Evolutionary conservation across 179 eudicot species (phyloP).

Genomic region (Spergularia azorica): DNA sequence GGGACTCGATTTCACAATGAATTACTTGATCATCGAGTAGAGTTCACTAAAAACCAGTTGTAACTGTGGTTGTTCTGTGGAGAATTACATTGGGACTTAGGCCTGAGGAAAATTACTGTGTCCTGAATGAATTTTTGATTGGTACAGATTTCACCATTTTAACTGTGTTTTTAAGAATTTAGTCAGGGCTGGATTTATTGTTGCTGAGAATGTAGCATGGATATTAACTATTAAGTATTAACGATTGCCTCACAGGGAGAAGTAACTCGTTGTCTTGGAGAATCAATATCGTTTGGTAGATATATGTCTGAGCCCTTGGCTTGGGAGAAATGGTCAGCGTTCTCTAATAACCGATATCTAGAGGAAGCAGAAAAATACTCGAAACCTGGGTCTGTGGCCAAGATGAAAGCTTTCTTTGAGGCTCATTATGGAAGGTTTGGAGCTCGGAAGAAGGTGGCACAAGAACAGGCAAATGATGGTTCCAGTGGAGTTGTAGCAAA

Average conservation of each 20-base stretch:
- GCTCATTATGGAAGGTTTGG: constrained; percentile 70
- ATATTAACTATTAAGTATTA: too few species aligned
- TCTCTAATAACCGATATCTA: constrained; percentile 64
- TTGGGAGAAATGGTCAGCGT: constrained; percentile 86
- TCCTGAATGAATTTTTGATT: too few species aligned
- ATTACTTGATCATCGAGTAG: not conserved
- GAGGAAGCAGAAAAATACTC: constrained; percentile 84
- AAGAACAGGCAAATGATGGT: constrained; percentile 36
- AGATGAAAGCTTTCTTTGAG: constrained; percentile 87
- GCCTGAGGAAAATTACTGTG: too few species aligned
- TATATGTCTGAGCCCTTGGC: constrained; percentile 65
- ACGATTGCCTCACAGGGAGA: constrained; percentile 45
- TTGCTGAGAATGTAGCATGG: not conserved
- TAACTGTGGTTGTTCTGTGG: not conserved
- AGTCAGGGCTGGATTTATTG: not conserved
- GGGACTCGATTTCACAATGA: not conserved
- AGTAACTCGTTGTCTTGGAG: constrained; percentile 57
- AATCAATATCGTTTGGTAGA: constrained; percentile 84
- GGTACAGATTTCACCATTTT: not conserved
- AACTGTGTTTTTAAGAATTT: not conserved
- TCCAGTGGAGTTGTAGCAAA: constrained; percentile 27
- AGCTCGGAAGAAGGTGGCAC: constrained; percentile 48
- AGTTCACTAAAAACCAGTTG: too few species aligned
- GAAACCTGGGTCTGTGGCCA: constrained; percentile 85
- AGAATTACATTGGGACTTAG: not conserved